Evolutionary conservation across 176 grass and related monocot species (phyloP).

Genomic region (Avena eriantha): DNA sequence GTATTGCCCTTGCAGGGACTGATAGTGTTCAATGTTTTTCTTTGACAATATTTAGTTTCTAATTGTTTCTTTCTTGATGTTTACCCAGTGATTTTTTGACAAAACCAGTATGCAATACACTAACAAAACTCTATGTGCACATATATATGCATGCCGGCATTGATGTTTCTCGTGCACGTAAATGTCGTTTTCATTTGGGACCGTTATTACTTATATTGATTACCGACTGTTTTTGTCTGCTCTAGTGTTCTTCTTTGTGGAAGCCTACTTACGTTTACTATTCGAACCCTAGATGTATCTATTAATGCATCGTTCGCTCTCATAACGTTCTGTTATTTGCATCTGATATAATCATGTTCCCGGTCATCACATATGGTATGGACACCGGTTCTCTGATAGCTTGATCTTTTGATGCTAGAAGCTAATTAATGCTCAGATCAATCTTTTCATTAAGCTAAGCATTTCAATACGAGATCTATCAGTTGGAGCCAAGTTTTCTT

Average conservation of each 20-base stretch:
- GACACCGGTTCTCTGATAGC: background rate
- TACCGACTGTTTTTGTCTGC: conserved; percentile 32
- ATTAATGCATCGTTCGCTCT: conserved; percentile 3
- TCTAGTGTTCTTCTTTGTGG: background rate
- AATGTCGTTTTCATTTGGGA: conserved; percentile 17
- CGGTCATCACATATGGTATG: conserved; percentile 30
- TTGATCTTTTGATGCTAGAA: background rate
- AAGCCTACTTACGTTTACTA: conserved; percentile 31
- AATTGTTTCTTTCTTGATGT: conserved; percentile 25
- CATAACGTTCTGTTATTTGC: conserved; percentile 39
- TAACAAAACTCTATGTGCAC: conserved; percentile 6
- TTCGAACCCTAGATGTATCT: background rate
- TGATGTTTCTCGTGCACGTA: conserved; percentile 39
- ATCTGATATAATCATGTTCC: conserved; percentile 41
- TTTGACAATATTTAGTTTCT: conserved; percentile 27
- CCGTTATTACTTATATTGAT: conserved; percentile 32
- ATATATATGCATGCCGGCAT: conserved; percentile 38
- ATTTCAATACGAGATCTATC: conserved; percentile 1
- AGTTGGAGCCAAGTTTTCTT: background rate
- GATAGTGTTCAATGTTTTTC: conserved; percentile 11
- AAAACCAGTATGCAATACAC: conserved; percentile 25
- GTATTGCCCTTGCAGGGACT: conserved; percentile 17
- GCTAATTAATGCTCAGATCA: conserved; percentile 3
- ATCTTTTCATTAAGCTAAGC: conserved; percentile 16
- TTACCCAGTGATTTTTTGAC: background rate